Conservation (phyloP, 805 yeast species). For the Jamesozyma piceae region DNA sequence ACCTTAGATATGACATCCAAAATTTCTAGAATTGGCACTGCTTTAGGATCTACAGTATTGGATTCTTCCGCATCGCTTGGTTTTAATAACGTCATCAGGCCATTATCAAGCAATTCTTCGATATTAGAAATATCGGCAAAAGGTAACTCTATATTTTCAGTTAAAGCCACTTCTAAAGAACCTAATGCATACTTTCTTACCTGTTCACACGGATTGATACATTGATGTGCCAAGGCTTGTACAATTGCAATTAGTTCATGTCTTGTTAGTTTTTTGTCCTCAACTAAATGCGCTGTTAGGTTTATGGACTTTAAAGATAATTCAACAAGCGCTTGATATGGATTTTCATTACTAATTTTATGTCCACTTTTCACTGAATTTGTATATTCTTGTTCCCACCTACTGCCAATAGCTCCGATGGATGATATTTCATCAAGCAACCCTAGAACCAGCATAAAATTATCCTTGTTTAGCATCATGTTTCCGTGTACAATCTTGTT, state of each 20-base stretch:
- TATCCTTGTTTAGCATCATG: constrained; percentile 36
- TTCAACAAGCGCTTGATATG: constrained; percentile 46
- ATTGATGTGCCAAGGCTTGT: constrained; percentile 81
- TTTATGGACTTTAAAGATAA: constrained; percentile 53
- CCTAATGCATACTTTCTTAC: constrained; percentile 58
- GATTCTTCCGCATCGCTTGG: constrained; percentile 4
- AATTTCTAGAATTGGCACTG: constrained; percentile 52
- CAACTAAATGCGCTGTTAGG: constrained; percentile 46
- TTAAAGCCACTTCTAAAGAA: constrained; percentile 41
- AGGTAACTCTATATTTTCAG: constrained; percentile 30
- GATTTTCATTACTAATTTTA: constrained; percentile 37
- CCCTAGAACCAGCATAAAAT: constrained; percentile 60
- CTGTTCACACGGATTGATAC: constrained; percentile 80
- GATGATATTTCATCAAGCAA: constrained; percentile 72
- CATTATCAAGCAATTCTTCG: constrained; percentile 55
- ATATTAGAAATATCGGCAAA: constrained; percentile 36
- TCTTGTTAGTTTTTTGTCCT: constrained; percentile 24
- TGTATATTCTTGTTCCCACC: constrained; percentile 59
- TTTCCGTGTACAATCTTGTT: constrained; percentile 28
- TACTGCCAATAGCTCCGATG: constrained; percentile 70
- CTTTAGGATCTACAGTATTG: not conserved
- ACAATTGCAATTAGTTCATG: constrained; percentile 46
- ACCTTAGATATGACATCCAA: constrained; percentile 59
- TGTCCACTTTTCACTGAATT: constrained; percentile 36
- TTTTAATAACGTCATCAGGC: constrained; percentile 50